Conservation (phyloP, 176 grass and related monocot species). For the Calamus simplicifolius region DNA sequence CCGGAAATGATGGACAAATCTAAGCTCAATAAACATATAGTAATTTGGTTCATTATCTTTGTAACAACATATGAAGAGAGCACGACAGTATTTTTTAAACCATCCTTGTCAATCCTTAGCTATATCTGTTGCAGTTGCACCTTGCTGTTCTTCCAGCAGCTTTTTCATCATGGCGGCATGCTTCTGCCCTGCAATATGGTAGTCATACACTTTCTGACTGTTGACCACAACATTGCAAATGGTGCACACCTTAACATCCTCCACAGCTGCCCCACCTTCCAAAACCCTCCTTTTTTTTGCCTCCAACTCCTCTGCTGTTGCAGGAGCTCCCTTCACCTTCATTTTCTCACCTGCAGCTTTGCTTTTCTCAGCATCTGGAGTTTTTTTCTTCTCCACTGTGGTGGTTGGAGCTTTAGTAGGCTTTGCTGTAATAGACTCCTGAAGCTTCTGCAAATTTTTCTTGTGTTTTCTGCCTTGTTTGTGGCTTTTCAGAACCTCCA, state of each 20-base stretch:
- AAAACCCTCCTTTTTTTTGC: conserved; percentile 56
- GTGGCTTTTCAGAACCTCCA: conserved; percentile 48
- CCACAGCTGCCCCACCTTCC: conserved; percentile 45
- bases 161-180: conserved; percentile 54
- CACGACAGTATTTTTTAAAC: too few relatives aligned
- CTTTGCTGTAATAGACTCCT: conserved; percentile 42
- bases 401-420: background rate
- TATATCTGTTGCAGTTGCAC: background rate
- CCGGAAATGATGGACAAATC: too few relatives aligned
- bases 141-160: conserved; percentile 24
- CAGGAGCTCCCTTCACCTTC: conserved; percentile 33
- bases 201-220: conserved; percentile 59
- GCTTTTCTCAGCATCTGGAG: conserved; percentile 6
- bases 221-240: conserved; percentile 69
- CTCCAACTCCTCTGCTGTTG: conserved; percentile 42
- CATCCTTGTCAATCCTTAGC: too few relatives aligned
- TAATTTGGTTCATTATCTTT: too few relatives aligned
- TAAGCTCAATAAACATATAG: too few relatives aligned
- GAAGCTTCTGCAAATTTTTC: conserved; percentile 71
- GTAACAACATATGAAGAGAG: too few relatives aligned
- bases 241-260: conserved; percentile 44
- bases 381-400: conserved; percentile 3
- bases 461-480: conserved; percentile 76
- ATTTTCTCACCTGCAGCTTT: conserved; percentile 10
- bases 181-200: conserved; percentile 62